Base-by-base conservation (phyloP, 106 monocot species). In the Agapanthus africanus region DNA sequence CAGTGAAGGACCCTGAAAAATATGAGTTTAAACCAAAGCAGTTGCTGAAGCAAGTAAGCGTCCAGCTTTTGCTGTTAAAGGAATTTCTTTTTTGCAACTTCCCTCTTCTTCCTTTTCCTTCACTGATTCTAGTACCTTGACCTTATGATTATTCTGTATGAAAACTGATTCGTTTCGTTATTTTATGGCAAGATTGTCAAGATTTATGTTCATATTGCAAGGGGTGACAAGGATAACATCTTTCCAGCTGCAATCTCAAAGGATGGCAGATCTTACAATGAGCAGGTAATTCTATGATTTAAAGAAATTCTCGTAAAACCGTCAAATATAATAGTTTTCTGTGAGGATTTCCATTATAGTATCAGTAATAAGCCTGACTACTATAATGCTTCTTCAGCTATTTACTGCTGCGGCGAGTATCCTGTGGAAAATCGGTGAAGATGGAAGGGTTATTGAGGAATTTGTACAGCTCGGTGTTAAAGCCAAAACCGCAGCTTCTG, bases 21-120 rank as follows among this genome's bases (percentile, higher is more conserved):
- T 97, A 97, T 40, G 97, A 97, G 77, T 92, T 97, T 84, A 86
- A 78, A 73, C 97, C 97, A 57, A 97, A 92, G 84, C 81, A 83
- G 74, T 76, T 97, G 66, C 70, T 97, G 63, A 92, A 89, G 73
- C 91, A 92, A 72, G 97, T 92, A 65, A 74, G 82, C 79, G 38
- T 62, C 26, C 50, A 36, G 11, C 25, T 47, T 35, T 16, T 16
- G 46, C 75, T 26, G 19, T 46, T 63, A 15, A n/a, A 25, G 25
- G 11, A 14, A 34, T 72, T 3, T 34, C 50, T 65, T 41, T 25
- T 54, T 72, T 54, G 34, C 16, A 16, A 44, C 16, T 44, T 16
- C 9, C 16, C 7, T 11, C 4, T 7, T 37, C 67, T n/a, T 46
- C 18, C 26, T 40, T 33, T 25, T 36, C 11, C 46, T 65, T 9